Percentiles rank a stretch among this genome's conserved stretches.
phyloP scores from a whole-genome alignment of 495 filamentous ascomycete species.

The Penicillium simplicissimum region DNA sequence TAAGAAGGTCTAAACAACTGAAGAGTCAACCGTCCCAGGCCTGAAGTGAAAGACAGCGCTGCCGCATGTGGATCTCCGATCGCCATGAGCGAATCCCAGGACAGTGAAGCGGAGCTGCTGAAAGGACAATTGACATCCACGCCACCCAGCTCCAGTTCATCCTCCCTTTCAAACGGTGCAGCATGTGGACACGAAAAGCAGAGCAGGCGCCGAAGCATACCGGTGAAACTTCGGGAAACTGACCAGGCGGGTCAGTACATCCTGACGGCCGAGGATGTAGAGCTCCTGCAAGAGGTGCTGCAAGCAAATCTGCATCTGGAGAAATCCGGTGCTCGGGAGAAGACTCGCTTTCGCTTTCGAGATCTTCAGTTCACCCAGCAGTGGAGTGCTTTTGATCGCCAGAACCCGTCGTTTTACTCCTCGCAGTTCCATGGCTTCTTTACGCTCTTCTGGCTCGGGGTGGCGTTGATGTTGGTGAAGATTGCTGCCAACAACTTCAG shows the following conservation, averaged over 20 bases:
- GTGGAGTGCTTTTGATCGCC: slow-evolving; percentile 70
- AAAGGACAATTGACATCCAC: slow-evolving; percentile 7
- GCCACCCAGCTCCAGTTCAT: background rate
- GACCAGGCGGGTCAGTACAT: slow-evolving; percentile 48
- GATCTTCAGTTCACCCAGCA: slow-evolving; percentile 68
- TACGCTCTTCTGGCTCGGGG: slow-evolving; percentile 71
- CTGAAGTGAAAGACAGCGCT: background rate
- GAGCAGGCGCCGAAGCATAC: slow-evolving; percentile 29
- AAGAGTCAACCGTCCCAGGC: background rate
- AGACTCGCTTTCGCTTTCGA: slow-evolving; percentile 51
- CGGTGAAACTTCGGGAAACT: slow-evolving; percentile 49
- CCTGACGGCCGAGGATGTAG: slow-evolving; percentile 57
- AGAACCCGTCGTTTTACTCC: slow-evolving; percentile 55
- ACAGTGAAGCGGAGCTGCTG: slow-evolving; percentile 6
- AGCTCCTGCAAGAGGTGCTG: slow-evolving; percentile 44
- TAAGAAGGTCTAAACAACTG: background rate
- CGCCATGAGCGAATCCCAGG: slow-evolving; percentile 8
- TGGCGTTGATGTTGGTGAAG: slow-evolving; percentile 61
- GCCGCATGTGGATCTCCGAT: background rate
- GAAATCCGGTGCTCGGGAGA: slow-evolving; percentile 41
- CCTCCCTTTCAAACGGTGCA: background rate
- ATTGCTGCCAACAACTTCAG: slow-evolving; percentile 66
- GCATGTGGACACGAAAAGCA: background rate
- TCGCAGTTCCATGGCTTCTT: slow-evolving; percentile 76
- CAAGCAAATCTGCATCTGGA: slow-evolving; percentile 36